phyloP scores from a whole-genome alignment of 805 yeast species.

The Saccharomycopsis lassenensis region DNA sequence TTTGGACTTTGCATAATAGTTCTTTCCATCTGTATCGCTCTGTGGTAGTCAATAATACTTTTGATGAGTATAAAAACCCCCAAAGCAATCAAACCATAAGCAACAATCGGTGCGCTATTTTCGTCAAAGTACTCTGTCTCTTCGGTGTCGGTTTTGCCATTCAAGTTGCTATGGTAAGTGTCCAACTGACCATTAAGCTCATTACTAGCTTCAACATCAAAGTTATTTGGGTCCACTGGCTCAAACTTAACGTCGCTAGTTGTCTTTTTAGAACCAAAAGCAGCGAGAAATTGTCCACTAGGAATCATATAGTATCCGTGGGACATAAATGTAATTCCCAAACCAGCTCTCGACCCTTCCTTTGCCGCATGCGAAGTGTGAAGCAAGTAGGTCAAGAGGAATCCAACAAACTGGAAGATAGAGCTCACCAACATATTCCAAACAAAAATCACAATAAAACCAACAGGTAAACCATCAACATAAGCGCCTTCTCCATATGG shows the following conservation, averaged over 20 bases:
- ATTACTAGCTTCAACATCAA: slow-evolving; percentile 29
- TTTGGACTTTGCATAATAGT: slow-evolving; percentile 41
- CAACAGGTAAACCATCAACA: slow-evolving; percentile 93
- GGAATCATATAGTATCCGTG: slow-evolving; percentile 55
- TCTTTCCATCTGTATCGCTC: slow-evolving; percentile 69
- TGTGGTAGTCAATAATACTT: slow-evolving; percentile 59
- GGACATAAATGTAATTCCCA: slow-evolving; percentile 73
- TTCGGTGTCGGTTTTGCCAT: slow-evolving; percentile 9
- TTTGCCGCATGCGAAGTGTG: slow-evolving; percentile 97
- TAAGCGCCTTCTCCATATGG: slow-evolving; percentile 83
- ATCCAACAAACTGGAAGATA: slow-evolving; percentile 92
- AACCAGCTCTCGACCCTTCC: slow-evolving; percentile 87
- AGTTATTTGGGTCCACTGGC: slow-evolving; percentile 48
- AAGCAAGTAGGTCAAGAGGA: slow-evolving; percentile 74
- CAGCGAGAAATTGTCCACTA: slow-evolving; percentile 22
- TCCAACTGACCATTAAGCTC: slow-evolving; percentile 22
- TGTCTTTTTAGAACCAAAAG: slow-evolving; percentile 22
- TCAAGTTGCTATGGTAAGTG: slow-evolving; percentile 19
- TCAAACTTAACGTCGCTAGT: slow-evolving; percentile 31
- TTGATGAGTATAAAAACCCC: slow-evolving; percentile 59
- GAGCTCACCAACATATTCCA: slow-evolving; percentile 87
- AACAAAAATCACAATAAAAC: slow-evolving; percentile 72
- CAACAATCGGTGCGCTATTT: slow-evolving; percentile 18
- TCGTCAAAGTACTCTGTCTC: slow-evolving; percentile 16
- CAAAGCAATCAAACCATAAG: slow-evolving; percentile 27